Evolutionary conservation across 2,329 filamentous ascomycete genomes (phyloP).

Genomic region (Corinectria fuckeliana): DNA sequence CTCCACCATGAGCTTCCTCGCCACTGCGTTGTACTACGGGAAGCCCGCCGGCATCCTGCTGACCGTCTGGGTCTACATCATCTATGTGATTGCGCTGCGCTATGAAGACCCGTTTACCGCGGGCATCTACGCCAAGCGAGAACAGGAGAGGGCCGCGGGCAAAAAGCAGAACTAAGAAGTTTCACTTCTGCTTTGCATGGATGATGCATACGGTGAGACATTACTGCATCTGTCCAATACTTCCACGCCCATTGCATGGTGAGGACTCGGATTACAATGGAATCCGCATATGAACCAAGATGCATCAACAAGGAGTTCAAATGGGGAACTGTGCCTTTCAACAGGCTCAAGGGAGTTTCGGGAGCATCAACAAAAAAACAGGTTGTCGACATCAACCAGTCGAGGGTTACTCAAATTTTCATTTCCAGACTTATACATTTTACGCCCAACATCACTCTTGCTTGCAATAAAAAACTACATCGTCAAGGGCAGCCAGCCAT

Average conservation of each 20-base stretch:
- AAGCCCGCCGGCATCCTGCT: conserved; percentile 86
- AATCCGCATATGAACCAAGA: conserved; percentile 18
- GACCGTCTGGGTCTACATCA: conserved; percentile 74
- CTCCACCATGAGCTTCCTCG: conserved; percentile 89
- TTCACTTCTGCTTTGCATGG: conserved; percentile 10
- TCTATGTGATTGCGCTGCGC: conserved; percentile 80
- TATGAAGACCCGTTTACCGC: conserved; percentile 96
- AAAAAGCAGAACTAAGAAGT: conserved; percentile 59
- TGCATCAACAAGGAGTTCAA: conserved; percentile 26
- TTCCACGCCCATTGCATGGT: neutral
- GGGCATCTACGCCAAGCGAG: conserved; percentile 89
- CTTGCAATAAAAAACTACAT: conserved; percentile 19
- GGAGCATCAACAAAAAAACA: conserved; percentile 24
- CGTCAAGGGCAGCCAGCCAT: conserved; percentile 2
- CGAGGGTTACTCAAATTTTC: conserved; percentile 17
- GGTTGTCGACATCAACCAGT: conserved; percentile 29
- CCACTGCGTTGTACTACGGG: conserved; percentile 81
- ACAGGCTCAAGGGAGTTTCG: conserved; percentile 37
- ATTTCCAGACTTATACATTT: conserved; percentile 23
- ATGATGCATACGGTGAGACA: conserved; percentile 9
- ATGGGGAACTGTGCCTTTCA: conserved; percentile 36
- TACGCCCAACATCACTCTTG: conserved; percentile 23
- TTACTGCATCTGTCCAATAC: neutral
- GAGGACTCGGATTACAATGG: neutral
- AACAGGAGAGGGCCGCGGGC: conserved; percentile 60